Evolutionary conservation across 768 basidiomycete genomes (phyloP).

Genomic region (Boletus tomentosulus): DNA sequence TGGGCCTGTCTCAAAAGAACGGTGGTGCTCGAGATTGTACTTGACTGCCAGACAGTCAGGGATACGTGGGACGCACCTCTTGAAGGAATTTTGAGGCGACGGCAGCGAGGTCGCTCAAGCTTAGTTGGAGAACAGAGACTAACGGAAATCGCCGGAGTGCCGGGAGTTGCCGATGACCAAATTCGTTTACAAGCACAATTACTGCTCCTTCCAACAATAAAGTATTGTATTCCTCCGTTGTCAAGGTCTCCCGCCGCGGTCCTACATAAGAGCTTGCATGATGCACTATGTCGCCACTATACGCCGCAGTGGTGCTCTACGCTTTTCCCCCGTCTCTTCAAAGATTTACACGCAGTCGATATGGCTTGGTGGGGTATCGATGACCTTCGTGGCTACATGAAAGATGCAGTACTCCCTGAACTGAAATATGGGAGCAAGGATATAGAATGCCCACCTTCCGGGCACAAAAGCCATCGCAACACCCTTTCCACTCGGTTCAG

Average conservation of each 20-base stretch:
- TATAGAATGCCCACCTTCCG: constrained; percentile 17
- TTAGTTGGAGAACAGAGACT: neutral
- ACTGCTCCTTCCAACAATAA: constrained; percentile 14
- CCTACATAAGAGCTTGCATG: constrained; percentile 18
- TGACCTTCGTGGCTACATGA: constrained; percentile 33
- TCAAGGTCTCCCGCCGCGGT: constrained; percentile 7
- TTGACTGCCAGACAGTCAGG: neutral
- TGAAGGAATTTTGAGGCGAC: constrained; percentile 21
- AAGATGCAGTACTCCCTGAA: constrained; percentile 31
- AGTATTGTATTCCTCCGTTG: constrained; percentile 16
- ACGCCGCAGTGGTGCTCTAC: constrained; percentile 1
- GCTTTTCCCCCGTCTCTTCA: neutral
- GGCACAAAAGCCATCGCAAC: constrained; percentile 35
- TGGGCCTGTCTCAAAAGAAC: constrained; percentile 3
- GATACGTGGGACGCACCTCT: constrained; percentile 27
- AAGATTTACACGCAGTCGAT: neutral
- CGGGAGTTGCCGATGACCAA: constrained; percentile 25
- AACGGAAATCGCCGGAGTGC: constrained; percentile 18
- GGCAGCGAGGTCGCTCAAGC: constrained; percentile 2
- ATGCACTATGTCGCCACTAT: neutral
- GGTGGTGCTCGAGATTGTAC: neutral
- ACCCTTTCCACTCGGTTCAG: constrained; percentile 32
- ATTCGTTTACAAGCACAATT: constrained; percentile 5
- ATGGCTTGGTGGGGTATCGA: constrained; percentile 32
- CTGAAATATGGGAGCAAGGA: constrained; percentile 26